These are phyloP conservation scores for Ascodesmis nigricans DNA, from an alignment of 495 filamentous ascomycete genomes.

Conservation along the genomic window DNA sequence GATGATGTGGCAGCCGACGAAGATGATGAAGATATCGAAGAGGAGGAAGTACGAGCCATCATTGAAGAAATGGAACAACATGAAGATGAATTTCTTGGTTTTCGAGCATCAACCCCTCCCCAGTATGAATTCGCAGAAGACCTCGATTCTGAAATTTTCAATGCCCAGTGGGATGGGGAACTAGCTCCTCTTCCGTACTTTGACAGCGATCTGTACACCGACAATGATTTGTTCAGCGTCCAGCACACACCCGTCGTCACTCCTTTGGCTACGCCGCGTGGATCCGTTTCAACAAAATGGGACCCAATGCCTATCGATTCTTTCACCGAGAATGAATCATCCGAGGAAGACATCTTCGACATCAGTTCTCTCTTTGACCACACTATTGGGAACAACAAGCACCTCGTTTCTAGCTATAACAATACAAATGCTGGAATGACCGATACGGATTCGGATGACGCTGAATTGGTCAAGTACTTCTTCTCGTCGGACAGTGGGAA, in stretches of 20 bases:
- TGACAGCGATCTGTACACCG: constrained; percentile 7
- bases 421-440: constrained; percentile 10
- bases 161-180: constrained; percentile 13
- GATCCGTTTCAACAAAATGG: constrained; percentile 18
- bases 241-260: constrained; percentile 15
- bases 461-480: constrained; percentile 16
- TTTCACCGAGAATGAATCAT: constrained; percentile 8
- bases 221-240: constrained; percentile 13
- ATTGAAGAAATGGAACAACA: constrained; percentile 13
- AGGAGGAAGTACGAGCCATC: constrained; percentile 13
- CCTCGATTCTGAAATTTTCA: constrained; percentile 16
- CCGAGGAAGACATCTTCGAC: constrained; percentile 11
- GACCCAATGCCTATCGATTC: constrained; percentile 5
- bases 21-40: constrained; percentile 11
- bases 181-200: constrained; percentile 7
- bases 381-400: constrained; percentile 11
- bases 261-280: constrained; percentile 13
- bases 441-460: constrained; percentile 14
- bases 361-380: constrained; percentile 18
- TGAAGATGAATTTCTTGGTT: neutral
- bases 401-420: constrained; percentile 15
- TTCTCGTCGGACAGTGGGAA: constrained; percentile 11
- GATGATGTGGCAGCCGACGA: constrained; percentile 9
- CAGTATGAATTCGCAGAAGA: constrained; percentile 9
- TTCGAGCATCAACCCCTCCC: neutral